Conservation (phyloP, 257 asterid genomes). For the Gynochthodes officinalis region DNA sequence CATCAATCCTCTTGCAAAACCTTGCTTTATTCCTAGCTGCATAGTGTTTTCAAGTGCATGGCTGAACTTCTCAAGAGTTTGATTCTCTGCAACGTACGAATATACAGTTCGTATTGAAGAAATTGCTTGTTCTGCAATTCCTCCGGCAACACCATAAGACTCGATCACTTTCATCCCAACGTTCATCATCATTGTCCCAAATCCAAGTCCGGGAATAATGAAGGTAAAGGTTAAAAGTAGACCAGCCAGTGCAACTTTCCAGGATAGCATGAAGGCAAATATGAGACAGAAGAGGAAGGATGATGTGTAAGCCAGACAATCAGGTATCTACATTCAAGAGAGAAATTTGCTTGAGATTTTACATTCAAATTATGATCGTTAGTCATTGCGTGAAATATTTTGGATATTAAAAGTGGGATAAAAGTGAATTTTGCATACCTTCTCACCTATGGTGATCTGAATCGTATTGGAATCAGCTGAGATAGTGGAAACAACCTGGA, state of each 20-base stretch:
- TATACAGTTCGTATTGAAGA: conserved; percentile 65
- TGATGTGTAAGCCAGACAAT: conserved; percentile 68
- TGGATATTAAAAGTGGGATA: not conserved
- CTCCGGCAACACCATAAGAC: conserved; percentile 67
- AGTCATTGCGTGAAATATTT: not conserved
- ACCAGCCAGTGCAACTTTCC: conserved; percentile 74
- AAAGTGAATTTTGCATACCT: conserved; percentile 37
- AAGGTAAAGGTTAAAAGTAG: conserved; percentile 70
- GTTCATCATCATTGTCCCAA: conserved; percentile 71
- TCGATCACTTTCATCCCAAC: conserved; percentile 56
- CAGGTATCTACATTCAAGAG: conserved; percentile 58
- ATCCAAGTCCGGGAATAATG: conserved; percentile 76
- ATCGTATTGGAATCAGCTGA: conserved; percentile 64
- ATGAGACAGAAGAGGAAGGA: conserved; percentile 75
- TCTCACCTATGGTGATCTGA: conserved; percentile 73
- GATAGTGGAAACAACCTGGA: conserved; percentile 65
- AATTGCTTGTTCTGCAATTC: conserved; percentile 77
- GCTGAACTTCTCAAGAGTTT: conserved; percentile 59
- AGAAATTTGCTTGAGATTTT: not conserved
- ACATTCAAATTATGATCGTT: not conserved
- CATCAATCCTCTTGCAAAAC: conserved; percentile 76
- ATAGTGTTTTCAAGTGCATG: conserved; percentile 53
- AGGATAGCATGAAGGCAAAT: conserved; percentile 65
- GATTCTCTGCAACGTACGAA: conserved; percentile 66
- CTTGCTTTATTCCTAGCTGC: conserved; percentile 75